Conservation (phyloP, 2,329 filamentous ascomycete genomes). For the Arthrinium puccinioides region DNA sequence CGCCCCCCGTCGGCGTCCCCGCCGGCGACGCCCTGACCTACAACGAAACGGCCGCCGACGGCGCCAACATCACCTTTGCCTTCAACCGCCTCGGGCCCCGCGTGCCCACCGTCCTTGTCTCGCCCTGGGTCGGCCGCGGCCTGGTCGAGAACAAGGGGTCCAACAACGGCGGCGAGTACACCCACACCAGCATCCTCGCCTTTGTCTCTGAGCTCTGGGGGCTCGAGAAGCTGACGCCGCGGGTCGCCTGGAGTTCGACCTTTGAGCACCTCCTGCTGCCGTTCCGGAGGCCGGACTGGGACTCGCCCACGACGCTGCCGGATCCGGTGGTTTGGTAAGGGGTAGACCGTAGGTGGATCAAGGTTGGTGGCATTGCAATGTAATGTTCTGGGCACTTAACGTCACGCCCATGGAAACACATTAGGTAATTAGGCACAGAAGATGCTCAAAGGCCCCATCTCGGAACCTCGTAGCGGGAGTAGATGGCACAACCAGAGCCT, state of each 20-base stretch:
- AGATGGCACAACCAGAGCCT: no score
- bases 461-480: no score
- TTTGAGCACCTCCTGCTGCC: constrained; percentile 1
- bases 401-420: no score
- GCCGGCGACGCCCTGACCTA: background rate
- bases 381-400: no score
- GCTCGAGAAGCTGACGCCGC: constrained; percentile 1
- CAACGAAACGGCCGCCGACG: background rate
- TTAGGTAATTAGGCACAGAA: no score
- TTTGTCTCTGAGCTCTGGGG: constrained; percentile 1
- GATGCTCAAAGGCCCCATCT: no score
- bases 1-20: constrained; percentile 1
- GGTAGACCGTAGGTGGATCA: no score
- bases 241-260: background rate
- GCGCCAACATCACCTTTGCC: background rate
- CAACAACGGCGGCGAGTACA: constrained; percentile 1
- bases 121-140: background rate
- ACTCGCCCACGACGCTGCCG: background rate
- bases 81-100: background rate
- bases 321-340: constrained; percentile 1
- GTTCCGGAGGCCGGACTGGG: background rate
- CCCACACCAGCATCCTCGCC: background rate
- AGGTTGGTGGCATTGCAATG: no score
- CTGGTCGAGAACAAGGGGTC: background rate
- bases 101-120: background rate